Conservation (phyloP, 1,284 basidiomycete species). For the Phellopilus nigrolimitatus region DNA sequence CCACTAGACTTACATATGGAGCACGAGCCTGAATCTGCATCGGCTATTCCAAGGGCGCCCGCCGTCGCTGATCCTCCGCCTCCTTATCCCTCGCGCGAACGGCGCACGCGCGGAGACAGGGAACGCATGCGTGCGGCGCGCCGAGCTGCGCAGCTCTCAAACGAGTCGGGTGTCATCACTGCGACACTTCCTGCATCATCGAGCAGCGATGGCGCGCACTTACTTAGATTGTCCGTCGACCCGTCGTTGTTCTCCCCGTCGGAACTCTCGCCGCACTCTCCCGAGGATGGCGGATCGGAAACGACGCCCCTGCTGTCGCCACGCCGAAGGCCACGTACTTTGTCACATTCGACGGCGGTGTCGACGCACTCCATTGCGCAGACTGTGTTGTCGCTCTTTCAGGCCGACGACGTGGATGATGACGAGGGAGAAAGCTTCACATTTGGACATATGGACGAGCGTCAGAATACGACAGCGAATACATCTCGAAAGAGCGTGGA, state of each 20-base stretch:
- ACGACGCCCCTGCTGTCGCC: slow-evolving; percentile 39
- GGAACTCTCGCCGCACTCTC: slow-evolving; percentile 13
- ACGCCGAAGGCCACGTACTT: slow-evolving; percentile 40
- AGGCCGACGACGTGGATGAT: slow-evolving; percentile 35
- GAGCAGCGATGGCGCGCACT: slow-evolving; percentile 31
- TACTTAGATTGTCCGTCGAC: slow-evolving; percentile 28
- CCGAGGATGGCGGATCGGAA: slow-evolving; percentile 32
- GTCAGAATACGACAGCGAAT: slow-evolving; percentile 27
- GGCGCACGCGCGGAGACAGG: slow-evolving; percentile 37
- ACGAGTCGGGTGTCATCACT: neutral
- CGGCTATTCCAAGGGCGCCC: slow-evolving; percentile 7
- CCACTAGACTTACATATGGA: neutral
- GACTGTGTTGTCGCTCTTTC: slow-evolving; percentile 60
- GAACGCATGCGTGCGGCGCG: slow-evolving; percentile 26
- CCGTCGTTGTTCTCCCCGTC: slow-evolving; percentile 22
- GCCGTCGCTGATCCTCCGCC: slow-evolving; percentile 52
- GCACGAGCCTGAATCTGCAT: too few species aligned
- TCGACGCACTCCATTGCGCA: slow-evolving; percentile 62
- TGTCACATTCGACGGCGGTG: slow-evolving; percentile 47
- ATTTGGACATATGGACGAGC: neutral
- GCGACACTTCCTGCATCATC: neutral
- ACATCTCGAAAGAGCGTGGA: slow-evolving; percentile 32
- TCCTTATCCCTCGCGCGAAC: slow-evolving; percentile 56
- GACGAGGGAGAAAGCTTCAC: slow-evolving; percentile 21
- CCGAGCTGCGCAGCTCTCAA: slow-evolving; percentile 30